Evolutionary conservation across 164 flowering plant genomes (phyloP), one percentile per base, ranked within the genome.

Genomic region (Vitis rotundifolia): DNA sequence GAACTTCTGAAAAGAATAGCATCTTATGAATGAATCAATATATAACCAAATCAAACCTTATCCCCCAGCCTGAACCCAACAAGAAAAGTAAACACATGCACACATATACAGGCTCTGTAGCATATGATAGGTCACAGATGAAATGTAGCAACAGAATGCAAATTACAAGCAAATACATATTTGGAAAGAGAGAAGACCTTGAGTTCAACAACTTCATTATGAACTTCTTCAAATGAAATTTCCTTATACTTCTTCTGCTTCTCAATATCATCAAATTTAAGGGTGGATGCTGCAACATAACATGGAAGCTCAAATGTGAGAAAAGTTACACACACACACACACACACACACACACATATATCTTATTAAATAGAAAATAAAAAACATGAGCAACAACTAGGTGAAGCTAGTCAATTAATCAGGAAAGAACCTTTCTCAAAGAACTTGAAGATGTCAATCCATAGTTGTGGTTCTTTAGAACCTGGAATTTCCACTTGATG

Each of bases 401-500:
- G 57, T 47, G 59, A 68, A n/a, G 22, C 37, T 51, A 31, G 10
- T 57, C 48, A 31, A 7, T 51, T 54, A 52, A 12, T 28, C 48
- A 55, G 64, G 49, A 61, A 51, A 58, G 16, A 22, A 93, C 99
- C 99, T 87, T 78, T 87, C 50, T 84, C 88, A 58, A 84, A 80
- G 76, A 95, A 93, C 72, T 89, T 93, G 72, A 70, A 75, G 66
- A 93, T 78, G 73, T 91, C 98, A 78, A 73, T 78, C 99, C 99
- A 95, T 29, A 95, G 74, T 72, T 93, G 98, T 64, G 99, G 97
- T 75, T 91, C 97, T 75, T 82, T 91, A 68, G 90, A 90, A 68
- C 93, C 97, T 15, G 97, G 99, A 61, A 95, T 79, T 60, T 86
- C 85, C 71, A 91, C 97, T 81, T 90, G 76, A 73, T 95, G 99